Conservation (phyloP, 169 alveolate species). For the Plasmodium cynomolgi region DNA sequence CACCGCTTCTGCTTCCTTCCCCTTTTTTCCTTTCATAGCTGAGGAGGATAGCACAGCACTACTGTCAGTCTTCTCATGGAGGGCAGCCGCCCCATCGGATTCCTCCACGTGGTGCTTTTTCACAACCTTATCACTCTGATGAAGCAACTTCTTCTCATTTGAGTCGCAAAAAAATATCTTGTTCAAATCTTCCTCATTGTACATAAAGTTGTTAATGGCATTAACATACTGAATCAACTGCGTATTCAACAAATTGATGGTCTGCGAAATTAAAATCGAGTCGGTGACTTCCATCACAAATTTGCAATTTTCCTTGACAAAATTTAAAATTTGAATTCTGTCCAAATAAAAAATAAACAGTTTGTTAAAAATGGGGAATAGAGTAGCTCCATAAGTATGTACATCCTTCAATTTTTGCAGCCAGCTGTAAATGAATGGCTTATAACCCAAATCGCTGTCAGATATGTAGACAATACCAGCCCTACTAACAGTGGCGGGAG, state of each 20-base stretch:
- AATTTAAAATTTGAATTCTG: conserved; percentile 72
- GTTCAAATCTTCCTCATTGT: conserved; percentile 69
- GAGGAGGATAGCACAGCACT: background rate
- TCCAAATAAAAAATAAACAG: conserved; percentile 76
- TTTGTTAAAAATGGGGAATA: conserved; percentile 68
- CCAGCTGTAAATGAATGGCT: conserved; percentile 94
- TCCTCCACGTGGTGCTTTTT: background rate
- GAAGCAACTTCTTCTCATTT: conserved; percentile 38
- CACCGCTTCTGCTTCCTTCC: background rate
- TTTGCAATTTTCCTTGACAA: conserved; percentile 78
- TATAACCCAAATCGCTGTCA: conserved; percentile 90
- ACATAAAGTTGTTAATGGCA: conserved; percentile 80
- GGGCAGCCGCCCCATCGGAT: no score
- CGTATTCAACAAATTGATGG: conserved; percentile 90
- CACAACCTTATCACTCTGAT: background rate
- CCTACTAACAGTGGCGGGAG: conserved; percentile 98
- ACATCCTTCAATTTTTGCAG: conserved; percentile 90
- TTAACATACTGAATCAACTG: conserved; percentile 85
- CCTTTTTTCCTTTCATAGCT: background rate
- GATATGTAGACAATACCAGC: conserved; percentile 99
- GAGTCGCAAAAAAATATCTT: conserved; percentile 44
- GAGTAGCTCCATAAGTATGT: conserved; percentile 31
- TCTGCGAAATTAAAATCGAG: conserved; percentile 86
- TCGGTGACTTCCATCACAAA: conserved; percentile 92
- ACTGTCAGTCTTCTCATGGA: background rate